Conservation (phyloP, 768 basidiomycete species). For the Tylopilus rubrobrunneus region DNA sequence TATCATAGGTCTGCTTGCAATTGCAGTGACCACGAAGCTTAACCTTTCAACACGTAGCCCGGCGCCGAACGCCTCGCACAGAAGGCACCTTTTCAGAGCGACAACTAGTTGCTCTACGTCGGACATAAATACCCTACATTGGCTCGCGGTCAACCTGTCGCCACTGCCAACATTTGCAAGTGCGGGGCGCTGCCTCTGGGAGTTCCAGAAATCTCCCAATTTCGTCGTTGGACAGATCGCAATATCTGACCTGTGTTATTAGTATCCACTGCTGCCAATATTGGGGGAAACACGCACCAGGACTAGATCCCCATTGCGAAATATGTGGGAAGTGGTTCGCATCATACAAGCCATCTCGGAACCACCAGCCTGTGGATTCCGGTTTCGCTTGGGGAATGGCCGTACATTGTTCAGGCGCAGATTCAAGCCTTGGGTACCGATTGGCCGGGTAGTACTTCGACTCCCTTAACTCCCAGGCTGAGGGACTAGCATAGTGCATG, state of each 20-base stretch:
- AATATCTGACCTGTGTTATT: neutral
- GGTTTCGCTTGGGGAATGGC: slow-evolving; percentile 8
- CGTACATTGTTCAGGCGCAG: neutral
- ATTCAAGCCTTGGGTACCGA: neutral
- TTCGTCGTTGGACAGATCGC: neutral
- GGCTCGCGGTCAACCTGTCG: neutral
- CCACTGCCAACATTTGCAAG: neutral
- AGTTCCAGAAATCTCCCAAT: neutral
- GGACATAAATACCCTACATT: neutral
- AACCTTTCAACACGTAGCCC: neutral
- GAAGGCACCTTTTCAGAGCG: neutral
- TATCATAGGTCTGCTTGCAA: neutral
- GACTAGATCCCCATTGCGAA: neutral
- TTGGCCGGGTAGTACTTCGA: neutral
- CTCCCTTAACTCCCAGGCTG: slow-evolving; percentile 1
- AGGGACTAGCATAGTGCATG: slow-evolving; percentile 6
- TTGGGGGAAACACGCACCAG: neutral
- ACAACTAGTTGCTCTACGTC: neutral
- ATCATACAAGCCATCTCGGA: neutral
- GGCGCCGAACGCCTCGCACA: neutral
- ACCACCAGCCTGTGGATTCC: slow-evolving; percentile 13
- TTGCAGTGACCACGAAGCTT: too few relatives aligned
- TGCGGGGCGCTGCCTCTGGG: neutral
- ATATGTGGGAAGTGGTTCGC: slow-evolving; percentile 3
- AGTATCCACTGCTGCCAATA: neutral